Evolutionary conservation across 2,329 filamentous ascomycete genomes (phyloP), one percentile per base, ranked within the genome.

Genomic region (Penicillium sp.): DNA sequence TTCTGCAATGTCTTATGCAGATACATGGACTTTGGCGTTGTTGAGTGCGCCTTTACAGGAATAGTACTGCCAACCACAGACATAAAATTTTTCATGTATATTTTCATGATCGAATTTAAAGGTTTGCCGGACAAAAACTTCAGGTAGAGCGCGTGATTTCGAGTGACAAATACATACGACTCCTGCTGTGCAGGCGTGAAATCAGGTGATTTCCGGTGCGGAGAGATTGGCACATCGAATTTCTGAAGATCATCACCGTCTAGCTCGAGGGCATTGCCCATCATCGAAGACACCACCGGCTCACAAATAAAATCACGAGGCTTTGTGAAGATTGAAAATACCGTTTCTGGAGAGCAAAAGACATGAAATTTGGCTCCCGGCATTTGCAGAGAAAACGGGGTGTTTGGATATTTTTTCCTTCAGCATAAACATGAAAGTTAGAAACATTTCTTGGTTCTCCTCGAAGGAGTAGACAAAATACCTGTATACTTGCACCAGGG

Each of bases 211-310:
- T 49, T 55, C 18, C 52, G 52, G 49, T 55, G 23, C 14, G 48
- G 28, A 7, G 48, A 33, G 20, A 59, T 47, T 42, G 57, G 57
- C 5, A 59, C 53, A 26, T 55, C 52, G 9, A 59, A 59, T 30
- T 59, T 59, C 5, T 33, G 26, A 11, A 51, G 52, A 26, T 59
- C 57, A 5, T 43, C 40, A 18, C 43, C 52, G 4, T 26, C 20
- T 33, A 59, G 43, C 24, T 45, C 57, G 28, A 59, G 16, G 21
- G 52, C 57, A 43, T 59, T 59, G 14, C 49, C 49, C 57, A 59
- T 59, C 57, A 59, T 59, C 16, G 57, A 59, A 18, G 57, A 54
- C 26, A 59, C 57, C 7, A 59, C 52, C n/a, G 57, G 57, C 21
- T 59, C 38, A 23, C 54, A 59, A 28, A 59, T 28, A 24, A 51